phyloP scores from a whole-genome alignment of 2,329 filamentous ascomycete genomes.

The Pseudogymnoascus sp. region DNA sequence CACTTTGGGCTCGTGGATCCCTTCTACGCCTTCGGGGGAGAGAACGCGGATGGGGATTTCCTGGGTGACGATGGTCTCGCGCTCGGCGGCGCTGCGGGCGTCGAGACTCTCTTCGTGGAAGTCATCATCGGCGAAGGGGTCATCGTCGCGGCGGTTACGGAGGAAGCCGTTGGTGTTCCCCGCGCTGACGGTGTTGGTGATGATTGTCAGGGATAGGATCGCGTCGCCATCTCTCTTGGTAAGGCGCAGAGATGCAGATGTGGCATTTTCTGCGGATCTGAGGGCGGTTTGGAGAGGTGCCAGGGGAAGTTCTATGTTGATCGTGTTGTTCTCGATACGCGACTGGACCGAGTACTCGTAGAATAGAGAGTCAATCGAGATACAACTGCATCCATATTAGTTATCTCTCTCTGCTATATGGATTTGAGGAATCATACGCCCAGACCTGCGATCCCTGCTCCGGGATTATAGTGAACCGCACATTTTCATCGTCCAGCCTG shows the following conservation, averaged over 20 bases:
- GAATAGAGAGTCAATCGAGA: conserved; percentile 76
- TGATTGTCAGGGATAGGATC: conserved; percentile 81
- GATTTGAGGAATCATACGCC: conserved; percentile 47
- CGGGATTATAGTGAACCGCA: conserved; percentile 92
- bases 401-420: background rate
- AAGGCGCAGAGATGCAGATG: conserved; percentile 74
- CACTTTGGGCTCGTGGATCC: conserved; percentile 85
- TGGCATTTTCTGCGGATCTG: conserved; percentile 73
- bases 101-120: conserved; percentile 43
- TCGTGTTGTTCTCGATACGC: conserved; percentile 71
- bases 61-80: conserved; percentile 88
- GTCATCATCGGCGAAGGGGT: conserved; percentile 34
- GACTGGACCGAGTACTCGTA: conserved; percentile 78
- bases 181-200: conserved; percentile 55
- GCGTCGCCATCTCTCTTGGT: conserved; percentile 89
- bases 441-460: conserved; percentile 94
- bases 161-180: conserved; percentile 30
- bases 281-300: conserved; percentile 81
- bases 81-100: conserved; percentile 54
- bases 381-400: conserved; percentile 34
- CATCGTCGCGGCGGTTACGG: conserved; percentile 28
- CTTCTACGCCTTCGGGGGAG: conserved; percentile 72
- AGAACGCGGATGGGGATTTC: conserved; percentile 93
- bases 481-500: conserved; percentile 74
- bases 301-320: conserved; percentile 94